Evolutionary conservation across 2,329 filamentous ascomycete species (phyloP).

Genomic region (Colletotrichum sp.): DNA sequence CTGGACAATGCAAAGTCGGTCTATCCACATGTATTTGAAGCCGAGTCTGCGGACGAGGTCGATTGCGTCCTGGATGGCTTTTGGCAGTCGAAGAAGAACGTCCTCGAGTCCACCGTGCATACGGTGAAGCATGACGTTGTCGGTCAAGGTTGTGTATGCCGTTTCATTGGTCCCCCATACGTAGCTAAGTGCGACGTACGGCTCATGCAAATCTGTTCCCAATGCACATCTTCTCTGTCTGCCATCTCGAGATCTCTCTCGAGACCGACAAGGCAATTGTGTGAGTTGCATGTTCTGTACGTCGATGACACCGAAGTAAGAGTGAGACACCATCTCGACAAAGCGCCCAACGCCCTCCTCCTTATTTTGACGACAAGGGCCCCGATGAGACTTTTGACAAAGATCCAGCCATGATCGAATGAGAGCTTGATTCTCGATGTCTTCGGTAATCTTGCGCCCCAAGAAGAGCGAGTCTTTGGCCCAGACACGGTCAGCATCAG

Average conservation of each 20-base stretch:
- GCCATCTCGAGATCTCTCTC: neutral
- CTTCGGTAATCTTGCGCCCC: neutral
- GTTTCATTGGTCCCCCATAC: slow-evolving; percentile 36
- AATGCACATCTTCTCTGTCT: neutral
- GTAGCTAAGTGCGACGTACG: slow-evolving; percentile 51
- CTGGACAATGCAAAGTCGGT: slow-evolving; percentile 24
- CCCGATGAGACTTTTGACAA: neutral
- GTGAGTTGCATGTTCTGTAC: slow-evolving; percentile 12
- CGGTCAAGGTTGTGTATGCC: neutral
- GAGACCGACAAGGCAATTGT: neutral
- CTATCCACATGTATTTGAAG: slow-evolving; percentile 22
- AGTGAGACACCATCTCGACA: neutral
- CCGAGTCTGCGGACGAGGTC: slow-evolving; percentile 34
- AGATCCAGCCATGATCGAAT: slow-evolving; percentile 6
- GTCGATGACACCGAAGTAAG: slow-evolving; percentile 9
- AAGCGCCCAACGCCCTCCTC: neutral
- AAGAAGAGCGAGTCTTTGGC: slow-evolving; percentile 1
- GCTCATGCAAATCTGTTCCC: slow-evolving; percentile 26
- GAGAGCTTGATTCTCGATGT: slow-evolving; percentile 3
- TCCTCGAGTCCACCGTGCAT: neutral
- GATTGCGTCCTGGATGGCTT: slow-evolving; percentile 46
- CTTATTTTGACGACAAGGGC: neutral
- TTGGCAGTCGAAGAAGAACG: neutral
- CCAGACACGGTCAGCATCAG: slow-evolving; percentile 2
- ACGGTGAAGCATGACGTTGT: neutral